These are phyloP conservation scores for Stephania cephalantha DNA, from an alignment of 164 flowering plant species.

Conservation along the genomic window DNA sequence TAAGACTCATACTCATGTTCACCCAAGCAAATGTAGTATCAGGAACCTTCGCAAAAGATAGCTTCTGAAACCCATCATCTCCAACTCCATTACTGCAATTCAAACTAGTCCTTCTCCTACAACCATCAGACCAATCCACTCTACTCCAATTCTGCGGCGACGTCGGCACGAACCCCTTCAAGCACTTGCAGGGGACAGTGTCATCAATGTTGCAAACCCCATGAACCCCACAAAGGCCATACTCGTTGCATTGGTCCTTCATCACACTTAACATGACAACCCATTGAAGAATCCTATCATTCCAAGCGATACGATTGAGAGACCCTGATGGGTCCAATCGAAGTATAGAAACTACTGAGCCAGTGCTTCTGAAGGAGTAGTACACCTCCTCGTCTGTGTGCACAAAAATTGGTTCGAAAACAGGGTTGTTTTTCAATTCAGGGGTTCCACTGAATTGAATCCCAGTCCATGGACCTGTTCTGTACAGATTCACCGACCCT, in stretches of 20 bases:
- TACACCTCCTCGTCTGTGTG: constrained; percentile 25
- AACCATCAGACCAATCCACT: constrained; percentile 17
- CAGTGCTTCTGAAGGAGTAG: constrained; percentile 3
- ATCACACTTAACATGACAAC: background rate
- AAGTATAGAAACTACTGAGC: constrained; percentile 18
- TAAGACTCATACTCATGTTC: constrained; percentile 18
- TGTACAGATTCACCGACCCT: constrained; percentile 2
- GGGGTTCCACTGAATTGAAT: constrained; percentile 25
- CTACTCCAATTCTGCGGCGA: constrained; percentile 2
- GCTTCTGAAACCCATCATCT: constrained; percentile 5
- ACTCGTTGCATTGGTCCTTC: constrained; percentile 4
- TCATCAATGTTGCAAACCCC: constrained; percentile 1
- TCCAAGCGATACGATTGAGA: background rate
- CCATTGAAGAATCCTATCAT: background rate
- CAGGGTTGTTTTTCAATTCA: constrained; percentile 4
- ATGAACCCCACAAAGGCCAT: constrained; percentile 3
- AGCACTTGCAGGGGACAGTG: constrained; percentile 3
- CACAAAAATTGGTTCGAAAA: constrained; percentile 10
- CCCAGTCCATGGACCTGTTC: constrained; percentile 56
- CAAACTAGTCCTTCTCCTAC: constrained; percentile 7
- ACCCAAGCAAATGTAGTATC: constrained; percentile 15
- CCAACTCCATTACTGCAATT: constrained; percentile 3
- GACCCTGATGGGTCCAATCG: constrained; percentile 10
- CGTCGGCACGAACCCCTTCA: constrained; percentile 13
- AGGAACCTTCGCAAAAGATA: constrained; percentile 24